phyloP scores from a whole-genome alignment of 2,329 filamentous ascomycete genomes.

The Pseudogymnoascus sp. region DNA sequence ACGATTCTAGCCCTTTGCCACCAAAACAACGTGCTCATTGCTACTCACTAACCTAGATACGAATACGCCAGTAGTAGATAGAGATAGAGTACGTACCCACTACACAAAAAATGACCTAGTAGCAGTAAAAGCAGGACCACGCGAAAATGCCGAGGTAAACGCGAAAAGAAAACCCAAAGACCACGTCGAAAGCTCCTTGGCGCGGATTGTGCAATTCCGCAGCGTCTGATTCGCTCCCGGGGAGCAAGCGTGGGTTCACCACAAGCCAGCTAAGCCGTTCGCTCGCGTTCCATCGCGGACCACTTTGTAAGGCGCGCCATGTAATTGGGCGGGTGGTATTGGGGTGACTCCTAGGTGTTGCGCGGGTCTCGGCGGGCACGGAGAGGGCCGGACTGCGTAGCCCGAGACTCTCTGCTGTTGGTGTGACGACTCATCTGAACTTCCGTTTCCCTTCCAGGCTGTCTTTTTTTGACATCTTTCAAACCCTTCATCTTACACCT shows the following conservation, averaged over 20 bases:
- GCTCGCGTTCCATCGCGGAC: neutral
- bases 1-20: neutral
- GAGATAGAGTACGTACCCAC: neutral
- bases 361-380: neutral
- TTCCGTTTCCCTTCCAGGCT: neutral
- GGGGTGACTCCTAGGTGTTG: neutral
- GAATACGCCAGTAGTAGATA: neutral
- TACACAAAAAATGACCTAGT: neutral
- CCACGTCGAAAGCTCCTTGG: neutral
- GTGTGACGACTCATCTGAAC: neutral
- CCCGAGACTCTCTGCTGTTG: neutral
- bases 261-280: neutral
- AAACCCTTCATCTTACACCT: neutral
- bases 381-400: neutral
- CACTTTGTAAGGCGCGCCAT: neutral
- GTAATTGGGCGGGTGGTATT: neutral
- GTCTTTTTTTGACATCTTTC: neutral
- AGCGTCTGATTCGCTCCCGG: neutral
- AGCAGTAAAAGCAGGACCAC: neutral
- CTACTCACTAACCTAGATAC: neutral
- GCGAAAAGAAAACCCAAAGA: neutral
- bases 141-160: neutral
- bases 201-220: neutral
- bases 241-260: neutral
- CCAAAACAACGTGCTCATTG: neutral